These are phyloP conservation scores for Xylaria sp. DNA, from an alignment of 2,329 filamentous ascomycete genomes.

Conservation along the genomic window DNA sequence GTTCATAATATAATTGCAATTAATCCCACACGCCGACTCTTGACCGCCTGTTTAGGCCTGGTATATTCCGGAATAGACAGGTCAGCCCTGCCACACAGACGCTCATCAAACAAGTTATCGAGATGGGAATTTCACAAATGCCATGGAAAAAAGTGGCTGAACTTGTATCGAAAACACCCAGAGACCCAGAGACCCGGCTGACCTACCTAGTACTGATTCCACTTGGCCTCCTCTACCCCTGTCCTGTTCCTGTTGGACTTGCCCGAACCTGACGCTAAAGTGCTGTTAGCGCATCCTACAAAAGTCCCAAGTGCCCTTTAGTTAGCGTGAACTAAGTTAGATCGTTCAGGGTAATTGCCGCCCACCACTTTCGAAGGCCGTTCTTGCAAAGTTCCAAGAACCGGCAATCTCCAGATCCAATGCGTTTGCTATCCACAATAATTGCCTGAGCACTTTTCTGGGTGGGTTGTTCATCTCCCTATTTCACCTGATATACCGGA, in stretches of 20 bases:
- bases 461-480: neutral
- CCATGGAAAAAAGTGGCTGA: neutral
- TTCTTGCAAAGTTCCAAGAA: neutral
- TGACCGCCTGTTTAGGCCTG: slow-evolving; percentile 19
- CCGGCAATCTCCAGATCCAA: neutral
- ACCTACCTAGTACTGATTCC: slow-evolving; percentile 5
- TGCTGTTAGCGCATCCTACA: neutral
- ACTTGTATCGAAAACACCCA: neutral
- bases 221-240: slow-evolving; percentile 4
- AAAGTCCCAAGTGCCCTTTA: neutral
- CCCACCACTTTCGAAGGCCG: slow-evolving; percentile 1
- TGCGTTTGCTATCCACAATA: slow-evolving; percentile 2
- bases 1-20: slow-evolving; percentile 17
- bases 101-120: neutral
- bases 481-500: neutral
- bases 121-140: slow-evolving; percentile 11
- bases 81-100: neutral
- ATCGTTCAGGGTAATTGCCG: slow-evolving; percentile 16
- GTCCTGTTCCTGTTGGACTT: slow-evolving; percentile 26
- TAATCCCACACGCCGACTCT: slow-evolving; percentile 7
- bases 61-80: neutral
- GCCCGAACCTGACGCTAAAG: slow-evolving; percentile 28
- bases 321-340: slow-evolving; percentile 2
- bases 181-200: neutral
- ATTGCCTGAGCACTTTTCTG: neutral